Conservation (phyloP, 2,329 filamentous ascomycete genomes). For the Cladophialophora yegresii region DNA sequence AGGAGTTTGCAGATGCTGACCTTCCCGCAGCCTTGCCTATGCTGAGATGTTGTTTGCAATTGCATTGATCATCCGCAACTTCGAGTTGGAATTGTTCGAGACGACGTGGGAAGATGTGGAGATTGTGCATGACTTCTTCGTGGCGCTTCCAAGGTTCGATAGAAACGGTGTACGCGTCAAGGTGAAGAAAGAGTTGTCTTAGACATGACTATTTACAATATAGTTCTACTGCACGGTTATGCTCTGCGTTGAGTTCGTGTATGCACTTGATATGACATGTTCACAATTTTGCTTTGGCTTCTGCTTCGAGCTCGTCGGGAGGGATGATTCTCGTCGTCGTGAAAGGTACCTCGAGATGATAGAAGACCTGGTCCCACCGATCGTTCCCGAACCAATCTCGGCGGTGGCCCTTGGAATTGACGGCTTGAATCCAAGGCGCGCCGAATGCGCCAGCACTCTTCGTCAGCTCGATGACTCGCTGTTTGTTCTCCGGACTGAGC, state of each 20-base stretch:
- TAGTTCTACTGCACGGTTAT: background rate
- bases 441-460: slow-evolving; percentile 28
- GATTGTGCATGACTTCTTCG: slow-evolving; percentile 27
- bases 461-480: slow-evolving; percentile 28
- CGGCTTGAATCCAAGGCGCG: slow-evolving; percentile 27
- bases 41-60: slow-evolving; percentile 28
- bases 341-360: slow-evolving; percentile 26
- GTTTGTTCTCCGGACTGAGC: slow-evolving; percentile 26
- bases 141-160: slow-evolving; percentile 16
- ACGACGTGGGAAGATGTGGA: slow-evolving; percentile 24
- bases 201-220: background rate
- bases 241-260: too few species aligned
- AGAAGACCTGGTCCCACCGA: slow-evolving; percentile 29
- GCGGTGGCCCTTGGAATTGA: slow-evolving; percentile 26
- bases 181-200: slow-evolving; percentile 13
- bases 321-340: slow-evolving; percentile 23
- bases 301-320: slow-evolving; percentile 19
- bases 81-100: slow-evolving; percentile 30
- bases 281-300: slow-evolving; percentile 26
- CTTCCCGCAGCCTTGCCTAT: slow-evolving; percentile 17
- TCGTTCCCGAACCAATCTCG: slow-evolving; percentile 32
- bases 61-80: slow-evolving; percentile 21
- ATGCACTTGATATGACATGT: background rate
- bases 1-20: background rate
- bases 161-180: slow-evolving; percentile 26